Percentiles rank a stretch among this genome's conserved stretches.
Conservation (phyloP, 345 rosid species). For the Aurinia saxatilis region DNA sequence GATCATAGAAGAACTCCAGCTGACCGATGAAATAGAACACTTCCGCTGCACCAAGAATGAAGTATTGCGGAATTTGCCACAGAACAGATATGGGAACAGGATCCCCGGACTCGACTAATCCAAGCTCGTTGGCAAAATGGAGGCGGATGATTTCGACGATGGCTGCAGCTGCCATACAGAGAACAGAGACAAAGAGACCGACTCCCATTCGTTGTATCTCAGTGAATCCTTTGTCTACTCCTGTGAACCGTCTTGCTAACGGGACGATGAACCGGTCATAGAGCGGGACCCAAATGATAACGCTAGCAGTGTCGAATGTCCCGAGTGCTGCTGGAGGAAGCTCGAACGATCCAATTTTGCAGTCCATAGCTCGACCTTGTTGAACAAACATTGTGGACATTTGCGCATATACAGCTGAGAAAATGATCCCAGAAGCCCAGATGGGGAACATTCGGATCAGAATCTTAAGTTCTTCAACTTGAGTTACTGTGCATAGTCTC, state of each 20-base stretch:
- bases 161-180: conserved; percentile 82
- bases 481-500: conserved; percentile 87
- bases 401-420: conserved; percentile 79
- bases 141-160: conserved; percentile 65
- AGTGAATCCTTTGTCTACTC: conserved; percentile 82
- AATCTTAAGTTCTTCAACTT: conserved; percentile 92
- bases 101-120: conserved; percentile 40
- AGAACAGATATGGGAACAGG: conserved; percentile 68
- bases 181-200: conserved; percentile 68
- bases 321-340: conserved; percentile 92
- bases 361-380: conserved; percentile 87
- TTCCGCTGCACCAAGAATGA: conserved; percentile 84
- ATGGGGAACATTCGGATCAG: conserved; percentile 88
- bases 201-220: conserved; percentile 91
- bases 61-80: conserved; percentile 93
- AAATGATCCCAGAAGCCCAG: conserved; percentile 88
- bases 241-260: conserved; percentile 67
- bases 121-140: conserved; percentile 65
- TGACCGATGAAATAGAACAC: conserved; percentile 76
- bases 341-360: conserved; percentile 69
- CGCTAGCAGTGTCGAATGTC: conserved; percentile 66
- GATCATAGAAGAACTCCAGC: conserved; percentile 89
- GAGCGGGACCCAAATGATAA: conserved; percentile 80
- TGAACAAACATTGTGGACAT: conserved; percentile 92
- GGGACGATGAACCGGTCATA: conserved; percentile 77